Evolutionary conservation across 2,329 filamentous ascomycete species (phyloP), one percentile per base, ranked within the genome.

Genomic region (Hypoxylon sp.): DNA sequence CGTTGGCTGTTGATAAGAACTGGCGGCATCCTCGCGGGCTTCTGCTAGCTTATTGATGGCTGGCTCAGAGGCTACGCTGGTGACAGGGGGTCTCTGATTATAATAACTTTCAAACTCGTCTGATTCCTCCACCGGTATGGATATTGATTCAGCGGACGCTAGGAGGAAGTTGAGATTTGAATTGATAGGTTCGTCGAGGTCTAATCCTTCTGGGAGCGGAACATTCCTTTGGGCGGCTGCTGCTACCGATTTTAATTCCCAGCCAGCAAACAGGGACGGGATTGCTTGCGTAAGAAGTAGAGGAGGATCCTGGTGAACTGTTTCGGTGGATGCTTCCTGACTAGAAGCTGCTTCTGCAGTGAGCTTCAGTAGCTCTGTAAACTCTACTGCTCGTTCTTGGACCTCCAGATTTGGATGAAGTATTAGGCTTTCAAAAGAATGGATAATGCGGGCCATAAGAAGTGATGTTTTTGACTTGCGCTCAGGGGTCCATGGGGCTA

Each of bases 231-330:
- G 91, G 3, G 94, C 93, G 32, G 84, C 86, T 3, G 76, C 70
- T 1, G 94, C 91, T 7, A 99, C 93, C 0, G 94, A 96, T 60
- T 97, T 97, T 25, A 99, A 78, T 59, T 97, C 92, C 73, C 90
- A 85, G 0, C 92, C 91, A 4, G 81, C 78, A 68, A 97, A 97
- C 2, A 99, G 78, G 1, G 88, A 88, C 1, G 94, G 93, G 46
- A 99, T 90, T 3, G 91, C 92, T 67, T 96, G 90, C 0, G 91
- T 95, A 4, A 99, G 81, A 2, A 99, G 79, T 9, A 96, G 75
- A 2, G 94, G 94, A 7, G 90, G 80, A 57, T 94, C 88, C 59
- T 85, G 80, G 16, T 78, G 71, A 3, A 73, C 58, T 2, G 78
- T 73, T 21, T 80, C 79, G 0, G 76, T 79, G 1, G 79, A 80